phyloP scores from a whole-genome alignment of 1,139 yeast species.

The Chernovozyma aurita region DNA sequence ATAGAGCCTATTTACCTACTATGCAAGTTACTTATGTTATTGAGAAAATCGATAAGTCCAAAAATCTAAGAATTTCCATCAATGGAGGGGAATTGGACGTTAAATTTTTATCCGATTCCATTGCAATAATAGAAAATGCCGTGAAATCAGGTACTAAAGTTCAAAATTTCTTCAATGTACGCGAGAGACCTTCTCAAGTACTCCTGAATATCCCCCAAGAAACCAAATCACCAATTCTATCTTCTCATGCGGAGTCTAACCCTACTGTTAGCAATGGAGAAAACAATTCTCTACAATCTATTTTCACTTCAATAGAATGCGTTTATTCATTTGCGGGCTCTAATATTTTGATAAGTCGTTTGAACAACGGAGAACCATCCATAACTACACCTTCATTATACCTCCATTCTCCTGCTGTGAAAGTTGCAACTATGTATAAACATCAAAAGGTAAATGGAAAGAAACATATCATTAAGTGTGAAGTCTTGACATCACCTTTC shows the following conservation, averaged over 20 bases:
- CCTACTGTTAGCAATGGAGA: too few relatives aligned
- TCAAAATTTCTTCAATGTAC: slow-evolving; percentile 30
- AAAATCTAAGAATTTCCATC: slow-evolving; percentile 40
- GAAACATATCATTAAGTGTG: slow-evolving; percentile 47
- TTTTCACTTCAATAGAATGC: slow-evolving; percentile 43
- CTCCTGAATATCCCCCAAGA: background rate
- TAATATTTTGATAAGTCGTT: slow-evolving; percentile 48
- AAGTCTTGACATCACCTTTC: slow-evolving; percentile 65
- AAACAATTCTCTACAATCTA: slow-evolving; percentile 1
- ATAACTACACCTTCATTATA: slow-evolving; percentile 51
- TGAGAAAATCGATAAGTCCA: slow-evolving; percentile 23
- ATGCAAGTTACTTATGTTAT: slow-evolving; percentile 57
- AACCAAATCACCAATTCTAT: slow-evolving; percentile 1
- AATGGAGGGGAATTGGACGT: slow-evolving; percentile 70
- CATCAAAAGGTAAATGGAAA: slow-evolving; percentile 21
- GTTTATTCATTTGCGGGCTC: slow-evolving; percentile 66
- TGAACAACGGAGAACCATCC: slow-evolving; percentile 38
- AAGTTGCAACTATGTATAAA: slow-evolving; percentile 38
- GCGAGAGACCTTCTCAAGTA: slow-evolving; percentile 10
- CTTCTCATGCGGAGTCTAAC: background rate
- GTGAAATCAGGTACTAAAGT: slow-evolving; percentile 41
- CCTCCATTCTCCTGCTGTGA: slow-evolving; percentile 75
- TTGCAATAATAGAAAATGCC: slow-evolving; percentile 42
- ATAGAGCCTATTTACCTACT: slow-evolving; percentile 64
- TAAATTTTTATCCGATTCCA: slow-evolving; percentile 50